Evolutionary conservation across 2,329 filamentous ascomycete species (phyloP).

Genomic region (Sporothrix pallida): DNA sequence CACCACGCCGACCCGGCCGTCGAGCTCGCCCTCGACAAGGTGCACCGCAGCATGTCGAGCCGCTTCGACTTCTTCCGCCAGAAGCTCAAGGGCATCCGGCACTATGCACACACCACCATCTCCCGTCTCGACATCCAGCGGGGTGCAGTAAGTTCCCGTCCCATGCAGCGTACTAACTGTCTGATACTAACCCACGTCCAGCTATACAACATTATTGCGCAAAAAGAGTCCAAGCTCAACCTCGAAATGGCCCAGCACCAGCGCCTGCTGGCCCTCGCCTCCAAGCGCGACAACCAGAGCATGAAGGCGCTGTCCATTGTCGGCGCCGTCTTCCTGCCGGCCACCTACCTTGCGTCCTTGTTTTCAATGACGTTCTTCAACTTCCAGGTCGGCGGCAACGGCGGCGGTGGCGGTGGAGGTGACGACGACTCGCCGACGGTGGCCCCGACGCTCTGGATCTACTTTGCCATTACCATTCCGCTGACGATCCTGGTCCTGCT

Average conservation of each 20-base stretch:
- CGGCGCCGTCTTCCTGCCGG: slow-evolving; percentile 67
- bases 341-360: slow-evolving; percentile 66
- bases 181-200: slow-evolving; percentile 41
- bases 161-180: not conserved
- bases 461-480: slow-evolving; percentile 66
- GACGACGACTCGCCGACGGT: slow-evolving; percentile 51
- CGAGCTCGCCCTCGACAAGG: slow-evolving; percentile 47
- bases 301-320: slow-evolving; percentile 71
- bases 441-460: slow-evolving; percentile 64
- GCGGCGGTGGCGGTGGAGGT: slow-evolving; percentile 24
- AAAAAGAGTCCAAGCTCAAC: slow-evolving; percentile 68
- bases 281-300: slow-evolving; percentile 66
- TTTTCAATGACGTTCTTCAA: slow-evolving; percentile 73
- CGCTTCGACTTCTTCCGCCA: slow-evolving; percentile 65
- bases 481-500: slow-evolving; percentile 61
- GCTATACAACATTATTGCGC: slow-evolving; percentile 70
- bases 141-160: slow-evolving; percentile 56
- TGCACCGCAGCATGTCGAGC: slow-evolving; percentile 60
- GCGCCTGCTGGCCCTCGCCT: slow-evolving; percentile 63
- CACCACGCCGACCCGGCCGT: slow-evolving; percentile 40
- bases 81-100: slow-evolving; percentile 66
- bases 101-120: slow-evolving; percentile 67
- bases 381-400: slow-evolving; percentile 54
- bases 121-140: slow-evolving; percentile 66
- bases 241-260: slow-evolving; percentile 67